Conservation (phyloP, 768 basidiomycete genomes). For the Collybiopsis luxurians region DNA sequence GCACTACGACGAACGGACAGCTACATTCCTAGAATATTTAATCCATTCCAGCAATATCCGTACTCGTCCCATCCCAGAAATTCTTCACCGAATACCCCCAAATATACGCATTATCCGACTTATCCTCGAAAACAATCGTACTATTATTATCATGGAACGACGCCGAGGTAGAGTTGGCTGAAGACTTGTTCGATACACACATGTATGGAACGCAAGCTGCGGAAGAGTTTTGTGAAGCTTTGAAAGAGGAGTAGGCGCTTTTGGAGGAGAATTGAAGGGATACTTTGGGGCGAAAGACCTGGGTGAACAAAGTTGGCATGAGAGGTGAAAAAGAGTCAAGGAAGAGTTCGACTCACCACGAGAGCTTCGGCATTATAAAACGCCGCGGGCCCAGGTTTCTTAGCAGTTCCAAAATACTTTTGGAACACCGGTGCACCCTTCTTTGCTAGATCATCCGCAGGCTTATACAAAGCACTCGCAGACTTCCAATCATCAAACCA, state of each 20-base stretch:
- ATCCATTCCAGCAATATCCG: too few relatives aligned
- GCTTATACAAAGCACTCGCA: background rate
- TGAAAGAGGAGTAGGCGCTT: background rate
- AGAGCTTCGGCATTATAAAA: background rate
- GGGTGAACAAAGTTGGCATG: background rate
- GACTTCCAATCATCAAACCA: background rate
- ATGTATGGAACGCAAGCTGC: background rate
- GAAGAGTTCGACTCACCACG: background rate
- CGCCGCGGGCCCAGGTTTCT: constrained; percentile 4
- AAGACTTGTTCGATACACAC: background rate
- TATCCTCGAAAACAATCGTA: background rate
- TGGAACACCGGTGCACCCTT: background rate
- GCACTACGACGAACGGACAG: too few relatives aligned
- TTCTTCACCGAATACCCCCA: background rate
- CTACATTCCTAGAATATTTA: too few relatives aligned
- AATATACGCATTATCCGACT: background rate
- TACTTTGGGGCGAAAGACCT: background rate
- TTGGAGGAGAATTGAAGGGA: background rate
- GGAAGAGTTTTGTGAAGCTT: background rate
- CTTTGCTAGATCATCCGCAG: background rate
- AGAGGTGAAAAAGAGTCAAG: too few relatives aligned
- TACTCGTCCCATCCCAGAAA: background rate
- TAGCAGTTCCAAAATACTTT: background rate
- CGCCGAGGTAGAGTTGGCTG: background rate
- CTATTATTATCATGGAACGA: background rate